Conservation (phyloP, 2,329 filamentous ascomycete species). For the Sclerotinia borealis region DNA sequence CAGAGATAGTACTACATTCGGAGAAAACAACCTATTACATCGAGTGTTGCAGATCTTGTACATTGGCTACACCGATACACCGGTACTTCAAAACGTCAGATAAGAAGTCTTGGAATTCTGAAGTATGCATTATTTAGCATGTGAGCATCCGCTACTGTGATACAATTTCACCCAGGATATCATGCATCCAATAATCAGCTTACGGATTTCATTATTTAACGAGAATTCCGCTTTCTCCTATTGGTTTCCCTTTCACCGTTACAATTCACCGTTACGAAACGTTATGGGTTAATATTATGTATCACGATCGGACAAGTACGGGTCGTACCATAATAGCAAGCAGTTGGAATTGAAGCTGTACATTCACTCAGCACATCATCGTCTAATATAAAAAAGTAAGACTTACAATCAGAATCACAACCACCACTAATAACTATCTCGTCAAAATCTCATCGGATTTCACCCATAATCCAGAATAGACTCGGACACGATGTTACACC, state of each 20-base stretch:
- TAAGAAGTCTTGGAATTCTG: conserved; percentile 1
- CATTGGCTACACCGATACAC: too few species aligned
- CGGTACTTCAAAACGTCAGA: not conserved
- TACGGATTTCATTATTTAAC: not conserved
- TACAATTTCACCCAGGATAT: not conserved
- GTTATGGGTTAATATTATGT: not conserved
- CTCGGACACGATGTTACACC: not conserved
- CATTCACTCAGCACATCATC: not conserved
- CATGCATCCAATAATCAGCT: not conserved
- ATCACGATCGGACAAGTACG: not conserved
- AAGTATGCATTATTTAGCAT: not conserved
- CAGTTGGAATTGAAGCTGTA: too few species aligned
- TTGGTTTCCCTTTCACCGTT: not conserved
- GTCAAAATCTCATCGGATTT: too few species aligned
- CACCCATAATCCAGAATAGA: not conserved
- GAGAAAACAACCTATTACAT: not conserved
- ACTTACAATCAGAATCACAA: not conserved
- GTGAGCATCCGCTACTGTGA: not conserved
- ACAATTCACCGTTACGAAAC: too few species aligned
- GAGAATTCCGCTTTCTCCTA: not conserved
- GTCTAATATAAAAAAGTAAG: not conserved
- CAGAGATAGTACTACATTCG: not conserved
- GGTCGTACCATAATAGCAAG: too few species aligned
- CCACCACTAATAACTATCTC: not conserved
- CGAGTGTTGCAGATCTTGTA: not conserved